These are phyloP conservation scores for Epithele typhae DNA, from an alignment of 768 basidiomycete genomes.

Conservation along the genomic window DNA sequence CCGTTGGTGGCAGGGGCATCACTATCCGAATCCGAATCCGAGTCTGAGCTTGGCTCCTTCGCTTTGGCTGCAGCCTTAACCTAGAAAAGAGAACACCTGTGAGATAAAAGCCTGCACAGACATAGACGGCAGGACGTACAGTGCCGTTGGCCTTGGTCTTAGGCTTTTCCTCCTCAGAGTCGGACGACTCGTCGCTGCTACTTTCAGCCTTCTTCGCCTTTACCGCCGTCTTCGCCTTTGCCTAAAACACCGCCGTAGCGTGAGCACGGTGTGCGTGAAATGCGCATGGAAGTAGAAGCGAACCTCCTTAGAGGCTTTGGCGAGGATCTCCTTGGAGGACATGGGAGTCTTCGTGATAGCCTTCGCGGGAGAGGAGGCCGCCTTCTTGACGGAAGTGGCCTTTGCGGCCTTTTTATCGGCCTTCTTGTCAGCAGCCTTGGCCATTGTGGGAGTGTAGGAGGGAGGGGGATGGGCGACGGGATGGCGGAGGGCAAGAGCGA, in stretches of 20 bases:
- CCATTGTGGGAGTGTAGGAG: conserved; percentile 27
- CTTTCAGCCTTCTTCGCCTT: conserved; percentile 19
- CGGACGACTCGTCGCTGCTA: conserved; percentile 25
- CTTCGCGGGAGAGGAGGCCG: conserved; percentile 23
- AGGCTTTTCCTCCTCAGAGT: conserved; percentile 32
- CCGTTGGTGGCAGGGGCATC: conserved; percentile 17
- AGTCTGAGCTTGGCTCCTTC: conserved; percentile 3
- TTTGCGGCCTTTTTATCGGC: conserved; percentile 30
- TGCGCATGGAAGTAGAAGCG: neutral
- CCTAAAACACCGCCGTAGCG: neutral
- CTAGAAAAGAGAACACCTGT: neutral
- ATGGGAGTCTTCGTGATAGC: conserved; percentile 25
- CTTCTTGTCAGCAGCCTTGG: conserved; percentile 35
- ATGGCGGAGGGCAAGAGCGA: conserved; percentile 1
- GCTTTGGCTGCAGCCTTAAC: conserved; percentile 8
- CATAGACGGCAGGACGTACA: conserved; percentile 18
- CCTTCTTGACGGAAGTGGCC: conserved; percentile 32
- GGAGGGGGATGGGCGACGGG: conserved; percentile 3
- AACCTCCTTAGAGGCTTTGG: conserved; percentile 31
- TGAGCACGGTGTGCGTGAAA: neutral
- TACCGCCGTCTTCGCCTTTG: conserved; percentile 9
- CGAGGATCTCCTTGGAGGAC: conserved; percentile 40
- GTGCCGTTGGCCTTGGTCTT: conserved; percentile 29
- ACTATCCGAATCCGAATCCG: conserved; percentile 14
- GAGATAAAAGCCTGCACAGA: neutral